Conservation (phyloP, 192 early-diverging fungal species). For the Dissophora globulifera region DNA sequence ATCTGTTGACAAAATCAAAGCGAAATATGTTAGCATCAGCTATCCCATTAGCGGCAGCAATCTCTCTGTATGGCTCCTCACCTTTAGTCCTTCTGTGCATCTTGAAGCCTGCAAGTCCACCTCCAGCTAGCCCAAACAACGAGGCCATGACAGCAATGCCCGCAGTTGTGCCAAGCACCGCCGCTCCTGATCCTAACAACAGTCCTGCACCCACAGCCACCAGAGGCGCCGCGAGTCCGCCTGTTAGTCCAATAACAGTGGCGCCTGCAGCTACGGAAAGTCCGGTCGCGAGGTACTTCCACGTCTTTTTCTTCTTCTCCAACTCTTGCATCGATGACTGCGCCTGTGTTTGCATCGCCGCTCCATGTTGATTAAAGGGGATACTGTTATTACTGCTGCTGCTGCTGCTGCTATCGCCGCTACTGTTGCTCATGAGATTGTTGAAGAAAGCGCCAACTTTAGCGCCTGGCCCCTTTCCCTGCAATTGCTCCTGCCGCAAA, state of each 20-base stretch:
- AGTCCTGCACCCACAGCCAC: slow-evolving; percentile 61
- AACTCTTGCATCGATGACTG: slow-evolving; percentile 55
- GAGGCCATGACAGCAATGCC: slow-evolving; percentile 64
- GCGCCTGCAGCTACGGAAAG: slow-evolving; percentile 64
- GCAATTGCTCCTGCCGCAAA: slow-evolving; percentile 12
- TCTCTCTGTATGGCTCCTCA: background rate
- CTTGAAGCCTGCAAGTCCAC: slow-evolving; percentile 62
- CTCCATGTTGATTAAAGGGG: slow-evolving; percentile 42
- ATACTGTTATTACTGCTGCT: background rate
- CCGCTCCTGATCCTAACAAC: slow-evolving; percentile 59
- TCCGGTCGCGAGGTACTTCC: slow-evolving; percentile 64
- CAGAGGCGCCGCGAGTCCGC: slow-evolving; percentile 63
- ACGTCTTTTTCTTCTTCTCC: slow-evolving; percentile 59
- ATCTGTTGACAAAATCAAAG: slow-evolving; percentile 23
- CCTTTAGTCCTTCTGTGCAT: slow-evolving; percentile 46
- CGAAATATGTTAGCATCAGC: background rate
- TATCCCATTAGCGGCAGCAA: background rate
- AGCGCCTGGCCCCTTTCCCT: slow-evolving; percentile 15
- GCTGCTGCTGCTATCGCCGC: slow-evolving; percentile 3
- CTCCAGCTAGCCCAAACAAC: slow-evolving; percentile 66
- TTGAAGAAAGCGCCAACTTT: slow-evolving; percentile 35
- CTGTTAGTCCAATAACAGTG: slow-evolving; percentile 63
- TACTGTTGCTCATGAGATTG: slow-evolving; percentile 18
- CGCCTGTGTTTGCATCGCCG: slow-evolving; percentile 45
- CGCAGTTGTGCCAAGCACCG: slow-evolving; percentile 63